Conservation (phyloP, 352 stramenopile genomes). For the Aphanomyces astaci region DNA sequence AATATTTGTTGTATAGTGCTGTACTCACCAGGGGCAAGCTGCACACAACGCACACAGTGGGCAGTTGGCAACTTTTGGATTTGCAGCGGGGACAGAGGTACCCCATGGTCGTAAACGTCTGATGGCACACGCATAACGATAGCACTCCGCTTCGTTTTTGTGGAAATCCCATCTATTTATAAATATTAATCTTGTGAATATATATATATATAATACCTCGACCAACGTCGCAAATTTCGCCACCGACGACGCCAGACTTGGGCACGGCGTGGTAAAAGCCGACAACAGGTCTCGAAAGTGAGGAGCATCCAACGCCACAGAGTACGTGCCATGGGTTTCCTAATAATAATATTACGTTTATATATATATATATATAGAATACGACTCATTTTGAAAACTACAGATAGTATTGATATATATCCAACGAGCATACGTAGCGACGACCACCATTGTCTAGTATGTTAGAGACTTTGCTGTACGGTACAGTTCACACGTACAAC, state of each 20-base stretch:
- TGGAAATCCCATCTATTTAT: slow-evolving; percentile 75
- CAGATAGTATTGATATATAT: too few species aligned
- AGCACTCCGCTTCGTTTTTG: slow-evolving; percentile 60
- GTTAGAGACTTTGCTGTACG: too few species aligned
- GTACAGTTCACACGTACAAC: too few species aligned
- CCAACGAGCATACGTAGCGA: too few species aligned
- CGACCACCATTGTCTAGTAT: too few species aligned
- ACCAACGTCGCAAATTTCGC: slow-evolving; percentile 67
- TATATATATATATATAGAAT: too few species aligned
- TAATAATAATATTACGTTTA: too few species aligned
- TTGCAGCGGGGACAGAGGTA: slow-evolving; percentile 93
- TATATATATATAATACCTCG: slow-evolving; percentile 26
- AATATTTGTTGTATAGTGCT: too few species aligned
- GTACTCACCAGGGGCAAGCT: slow-evolving; percentile 94
- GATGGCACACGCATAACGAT: slow-evolving; percentile 80
- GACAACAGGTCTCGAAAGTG: slow-evolving; percentile 91
- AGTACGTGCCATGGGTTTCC: slow-evolving; percentile 89
- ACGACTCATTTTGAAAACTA: too few species aligned
- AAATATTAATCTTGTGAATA: not conserved
- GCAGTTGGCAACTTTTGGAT: slow-evolving; percentile 91
- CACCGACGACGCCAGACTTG: slow-evolving; percentile 64
- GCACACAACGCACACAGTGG: slow-evolving; percentile 94
- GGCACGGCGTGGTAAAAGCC: slow-evolving; percentile 91
- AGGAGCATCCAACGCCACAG: slow-evolving; percentile 88
- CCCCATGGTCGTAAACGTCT: slow-evolving; percentile 82